These are phyloP conservation scores for Spirogloea muscicola DNA, from an alignment of 139 green algal genomes.

Conservation along the genomic window DNA sequence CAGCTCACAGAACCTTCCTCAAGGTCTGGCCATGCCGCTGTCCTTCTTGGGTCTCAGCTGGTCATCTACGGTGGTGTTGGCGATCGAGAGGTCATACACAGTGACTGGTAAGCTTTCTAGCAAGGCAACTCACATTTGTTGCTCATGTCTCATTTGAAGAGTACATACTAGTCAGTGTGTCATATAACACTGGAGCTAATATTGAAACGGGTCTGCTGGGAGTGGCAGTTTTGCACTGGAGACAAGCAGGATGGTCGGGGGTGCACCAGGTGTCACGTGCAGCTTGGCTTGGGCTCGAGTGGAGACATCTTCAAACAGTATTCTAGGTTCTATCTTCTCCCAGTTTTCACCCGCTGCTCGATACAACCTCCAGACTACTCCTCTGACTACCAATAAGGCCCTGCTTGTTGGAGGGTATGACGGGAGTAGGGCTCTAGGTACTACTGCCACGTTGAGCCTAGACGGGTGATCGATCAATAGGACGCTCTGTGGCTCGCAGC, in stretches of 20 bases:
- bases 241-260: background rate
- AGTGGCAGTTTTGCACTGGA: slow-evolving; percentile 5
- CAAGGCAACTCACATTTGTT: background rate
- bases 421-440: no score
- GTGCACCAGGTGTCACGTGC: slow-evolving; percentile 1
- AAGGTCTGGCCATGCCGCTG: background rate
- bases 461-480: no score
- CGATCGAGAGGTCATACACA: background rate
- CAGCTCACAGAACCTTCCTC: no score
- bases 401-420: no score
- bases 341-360: background rate
- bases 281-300: background rate
- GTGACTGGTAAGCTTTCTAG: slow-evolving; percentile 5
- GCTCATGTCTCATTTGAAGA: background rate
- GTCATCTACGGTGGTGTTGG: slow-evolving; percentile 7
- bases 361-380: no score
- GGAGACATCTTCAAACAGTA: background rate
- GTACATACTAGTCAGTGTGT: no score
- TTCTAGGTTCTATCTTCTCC: background rate
- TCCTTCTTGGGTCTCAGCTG: slow-evolving; percentile 1
- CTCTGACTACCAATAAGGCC: no score
- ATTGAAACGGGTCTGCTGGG: background rate
- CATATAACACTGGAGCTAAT: background rate
- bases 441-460: no score
- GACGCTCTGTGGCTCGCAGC: no score